Evolutionary conservation across 179 eudicot species (phyloP), one percentile per base, ranked within the genome.

Genomic region (Dionaea muscipula): DNA sequence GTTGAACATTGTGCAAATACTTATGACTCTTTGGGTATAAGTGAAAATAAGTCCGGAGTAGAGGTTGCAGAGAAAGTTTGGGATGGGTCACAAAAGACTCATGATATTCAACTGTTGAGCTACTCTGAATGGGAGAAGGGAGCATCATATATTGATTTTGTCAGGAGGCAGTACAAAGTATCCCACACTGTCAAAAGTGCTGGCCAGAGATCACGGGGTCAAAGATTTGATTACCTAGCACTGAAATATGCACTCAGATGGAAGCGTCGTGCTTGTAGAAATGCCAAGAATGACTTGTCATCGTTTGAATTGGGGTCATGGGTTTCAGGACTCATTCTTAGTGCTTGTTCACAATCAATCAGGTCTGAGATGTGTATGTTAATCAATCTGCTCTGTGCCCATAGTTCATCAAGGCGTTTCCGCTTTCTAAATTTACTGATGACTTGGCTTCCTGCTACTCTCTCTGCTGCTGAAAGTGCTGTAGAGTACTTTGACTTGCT

Each of bases 61-160:
- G 98, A 84, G 52, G 56, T 67, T 51, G 58, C 22, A 12, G 96
- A 88, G 39, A 79, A 79, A 64, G 82, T 73, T 63, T 79, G 84
- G 93, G 88, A 80, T 73, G 85, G 84, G 26, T 68, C 85, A 45
- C 86, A 81, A 26, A 93, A 80, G 75, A 60, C 78, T 49, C 96
- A 78, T 57, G 99, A 93, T 55, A 81, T 93, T 46, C 90, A 81
- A 51, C 72, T 93, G 58, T 49, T 93, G 59, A 93, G 94, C 68
- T 93, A 93, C 65, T 72, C 90, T 23, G 99, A 93, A 60, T 93
- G 99, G 99, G 99, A 93, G 68, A 89, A 72, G 51, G 99, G 99
- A 53, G 95, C 96, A 58, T 85, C 99, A 11, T 93, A 93, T 83
- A 86, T 93, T 59, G 99, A 93, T 75, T 93, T 93, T 80, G 96